Percentiles rank a stretch among this genome's conserved stretches.
phyloP scores from a whole-genome alignment of 1,284 basidiomycete species.

The Golubevia sp. region DNA sequence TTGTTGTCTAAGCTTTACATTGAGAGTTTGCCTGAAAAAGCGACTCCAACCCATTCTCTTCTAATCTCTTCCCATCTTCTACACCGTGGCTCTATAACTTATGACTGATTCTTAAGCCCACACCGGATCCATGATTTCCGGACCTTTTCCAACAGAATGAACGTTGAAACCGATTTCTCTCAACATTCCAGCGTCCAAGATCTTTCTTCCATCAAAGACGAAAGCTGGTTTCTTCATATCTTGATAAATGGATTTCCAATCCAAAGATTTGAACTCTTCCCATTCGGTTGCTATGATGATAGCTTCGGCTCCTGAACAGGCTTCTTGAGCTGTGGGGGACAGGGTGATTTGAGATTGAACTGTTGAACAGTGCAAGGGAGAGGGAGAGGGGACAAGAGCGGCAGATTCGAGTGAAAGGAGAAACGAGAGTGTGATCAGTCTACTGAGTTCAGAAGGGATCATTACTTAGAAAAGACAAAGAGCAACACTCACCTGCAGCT shows the following conservation, averaged over 20 bases:
- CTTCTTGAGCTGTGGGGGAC: constrained; percentile 31
- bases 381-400: too few relatives aligned
- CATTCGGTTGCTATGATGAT: constrained; percentile 63
- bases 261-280: constrained; percentile 90
- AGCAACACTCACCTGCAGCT: constrained; percentile 72
- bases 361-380: too few relatives aligned
- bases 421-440: not conserved
- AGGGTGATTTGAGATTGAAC: constrained; percentile 22
- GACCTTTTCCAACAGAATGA: constrained; percentile 61
- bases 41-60: too few relatives aligned
- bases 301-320: constrained; percentile 52
- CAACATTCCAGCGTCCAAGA: constrained; percentile 80
- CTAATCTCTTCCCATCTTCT: too few relatives aligned
- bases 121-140: too few relatives aligned
- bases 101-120: too few relatives aligned
- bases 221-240: constrained; percentile 85
- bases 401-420: not conserved
- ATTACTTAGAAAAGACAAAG: constrained; percentile 4
- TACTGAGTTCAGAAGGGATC: not conserved
- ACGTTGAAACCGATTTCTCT: constrained; percentile 92
- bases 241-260: constrained; percentile 84
- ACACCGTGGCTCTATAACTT: too few relatives aligned
- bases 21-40: too few relatives aligned
- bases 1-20: too few relatives aligned
- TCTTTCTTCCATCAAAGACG: constrained; percentile 81